phyloP scores from a whole-genome alignment of 306 rosid genomes.

The Mimosa bimucronata region DNA sequence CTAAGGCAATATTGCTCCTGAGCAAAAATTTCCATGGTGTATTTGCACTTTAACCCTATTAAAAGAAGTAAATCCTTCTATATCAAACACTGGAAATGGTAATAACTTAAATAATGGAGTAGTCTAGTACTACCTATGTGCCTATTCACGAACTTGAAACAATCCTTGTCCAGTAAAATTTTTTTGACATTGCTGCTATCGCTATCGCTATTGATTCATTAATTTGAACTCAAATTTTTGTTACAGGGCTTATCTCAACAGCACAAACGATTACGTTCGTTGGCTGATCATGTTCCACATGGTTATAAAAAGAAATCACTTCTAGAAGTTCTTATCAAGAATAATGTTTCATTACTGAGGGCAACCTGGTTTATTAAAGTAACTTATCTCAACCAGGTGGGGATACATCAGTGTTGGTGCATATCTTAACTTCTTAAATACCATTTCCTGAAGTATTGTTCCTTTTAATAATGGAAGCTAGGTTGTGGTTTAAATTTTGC shows the following conservation, averaged over 20 bases:
- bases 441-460: not conserved
- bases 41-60: too few species aligned
- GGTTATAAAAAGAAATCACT: constrained; percentile 69
- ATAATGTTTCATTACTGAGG: constrained; percentile 88
- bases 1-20: too few species aligned
- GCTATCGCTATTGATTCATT: not conserved
- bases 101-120: constrained; percentile 3
- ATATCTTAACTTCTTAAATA: constrained; percentile 6
- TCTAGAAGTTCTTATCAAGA: constrained; percentile 83
- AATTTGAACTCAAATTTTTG: constrained; percentile 11
- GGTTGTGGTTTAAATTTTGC: constrained; percentile 47
- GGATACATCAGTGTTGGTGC: constrained; percentile 8
- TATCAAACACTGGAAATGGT: not conserved
- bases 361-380: constrained; percentile 96
- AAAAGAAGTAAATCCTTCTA: not conserved
- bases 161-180: not conserved
- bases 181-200: constrained; percentile 6
- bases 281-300: constrained; percentile 84
- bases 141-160: constrained; percentile 21
- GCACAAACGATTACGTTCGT: constrained; percentile 75
- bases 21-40: too few species aligned
- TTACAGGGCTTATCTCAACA: constrained; percentile 89
- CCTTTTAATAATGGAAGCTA: constrained; percentile 35
- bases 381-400: constrained; percentile 87
- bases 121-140: constrained; percentile 5